Evolutionary conservation across 345 rosid genomes (phyloP).

Genomic region (Lepidium didymum): DNA sequence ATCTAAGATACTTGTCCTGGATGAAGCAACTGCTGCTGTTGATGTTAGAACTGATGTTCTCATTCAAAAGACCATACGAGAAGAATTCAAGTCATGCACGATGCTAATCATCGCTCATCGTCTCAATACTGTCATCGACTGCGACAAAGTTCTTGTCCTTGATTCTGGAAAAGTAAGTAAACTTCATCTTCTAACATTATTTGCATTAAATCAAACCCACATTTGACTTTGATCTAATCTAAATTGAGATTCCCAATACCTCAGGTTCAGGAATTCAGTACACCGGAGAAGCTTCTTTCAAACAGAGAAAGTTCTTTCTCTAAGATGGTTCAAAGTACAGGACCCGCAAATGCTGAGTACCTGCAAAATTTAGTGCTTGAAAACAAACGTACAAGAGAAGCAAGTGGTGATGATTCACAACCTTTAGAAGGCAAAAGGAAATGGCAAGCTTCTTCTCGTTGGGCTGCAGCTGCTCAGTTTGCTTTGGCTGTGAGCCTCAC

Average conservation of each 20-base stretch:
- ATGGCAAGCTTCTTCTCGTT: slow-evolving; percentile 73
- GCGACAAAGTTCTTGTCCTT: slow-evolving; percentile 84
- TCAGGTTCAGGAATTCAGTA: slow-evolving; percentile 82
- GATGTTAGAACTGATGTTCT: slow-evolving; percentile 98
- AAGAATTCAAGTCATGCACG: slow-evolving; percentile 91
- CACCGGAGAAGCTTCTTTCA: slow-evolving; percentile 71
- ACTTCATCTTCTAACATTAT: neutral
- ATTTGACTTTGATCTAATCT: neutral
- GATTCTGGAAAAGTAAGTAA: slow-evolving; percentile 78
- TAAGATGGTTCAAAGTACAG: slow-evolving; percentile 95
- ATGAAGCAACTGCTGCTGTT: slow-evolving; percentile 99
- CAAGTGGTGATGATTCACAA: slow-evolving; percentile 18
- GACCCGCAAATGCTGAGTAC: slow-evolving; percentile 91
- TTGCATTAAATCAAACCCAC: neutral
- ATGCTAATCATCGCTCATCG: slow-evolving; percentile 98
- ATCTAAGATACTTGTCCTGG: slow-evolving; percentile 95
- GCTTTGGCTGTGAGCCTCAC: slow-evolving; percentile 71
- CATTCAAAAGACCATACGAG: slow-evolving; percentile 95
- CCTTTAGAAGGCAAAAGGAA: slow-evolving; percentile 61
- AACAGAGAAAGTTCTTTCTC: slow-evolving; percentile 79
- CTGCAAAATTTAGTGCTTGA: slow-evolving; percentile 65
- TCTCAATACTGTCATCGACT: slow-evolving; percentile 90
- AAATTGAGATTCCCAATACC: neutral
- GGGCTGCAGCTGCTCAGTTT: slow-evolving; percentile 76
- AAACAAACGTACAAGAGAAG: slow-evolving; percentile 23